Conservation (phyloP, 2,329 filamentous ascomycete species). For the Aspergillus vadensis region DNA sequence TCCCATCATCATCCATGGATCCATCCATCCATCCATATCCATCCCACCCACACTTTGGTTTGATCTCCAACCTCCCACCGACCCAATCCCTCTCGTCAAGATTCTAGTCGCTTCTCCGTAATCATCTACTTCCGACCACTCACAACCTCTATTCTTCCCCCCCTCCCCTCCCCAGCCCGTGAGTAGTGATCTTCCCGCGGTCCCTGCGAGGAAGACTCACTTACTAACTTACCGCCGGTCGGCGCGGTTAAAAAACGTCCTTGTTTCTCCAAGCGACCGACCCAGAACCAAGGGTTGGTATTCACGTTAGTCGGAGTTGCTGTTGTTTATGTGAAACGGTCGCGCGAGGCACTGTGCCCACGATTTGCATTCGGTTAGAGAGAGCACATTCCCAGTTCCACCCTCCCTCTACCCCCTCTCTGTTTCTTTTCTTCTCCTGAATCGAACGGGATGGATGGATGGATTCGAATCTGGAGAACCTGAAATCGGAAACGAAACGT, state of each 20-base stretch:
- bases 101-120: neutral
- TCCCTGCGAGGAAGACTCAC: conserved; percentile 11
- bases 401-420: no score
- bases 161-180: neutral
- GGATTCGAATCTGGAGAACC: neutral
- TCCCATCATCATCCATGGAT: neutral
- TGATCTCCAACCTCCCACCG: neutral
- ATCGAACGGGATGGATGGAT: no score
- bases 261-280: conserved; percentile 10
- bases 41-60: neutral
- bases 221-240: neutral
- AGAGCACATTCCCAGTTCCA: neutral
- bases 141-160: neutral
- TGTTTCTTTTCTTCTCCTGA: no score
- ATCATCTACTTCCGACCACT: neutral
- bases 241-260: no score
- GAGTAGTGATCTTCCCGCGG: conserved; percentile 14
- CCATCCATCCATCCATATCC: neutral
- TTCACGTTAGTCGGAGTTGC: conserved; percentile 4
- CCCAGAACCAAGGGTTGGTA: conserved; percentile 13
- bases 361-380: conserved; percentile 3
- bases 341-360: conserved; percentile 5
- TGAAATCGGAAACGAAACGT: neutral
- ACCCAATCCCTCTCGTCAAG: neutral
- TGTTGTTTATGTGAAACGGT: conserved; percentile 20